Percentiles rank a stretch among this genome's conserved stretches.
Conservation (phyloP, 2,329 filamentous ascomycete genomes). For the Ophiosphaerella korrae region DNA sequence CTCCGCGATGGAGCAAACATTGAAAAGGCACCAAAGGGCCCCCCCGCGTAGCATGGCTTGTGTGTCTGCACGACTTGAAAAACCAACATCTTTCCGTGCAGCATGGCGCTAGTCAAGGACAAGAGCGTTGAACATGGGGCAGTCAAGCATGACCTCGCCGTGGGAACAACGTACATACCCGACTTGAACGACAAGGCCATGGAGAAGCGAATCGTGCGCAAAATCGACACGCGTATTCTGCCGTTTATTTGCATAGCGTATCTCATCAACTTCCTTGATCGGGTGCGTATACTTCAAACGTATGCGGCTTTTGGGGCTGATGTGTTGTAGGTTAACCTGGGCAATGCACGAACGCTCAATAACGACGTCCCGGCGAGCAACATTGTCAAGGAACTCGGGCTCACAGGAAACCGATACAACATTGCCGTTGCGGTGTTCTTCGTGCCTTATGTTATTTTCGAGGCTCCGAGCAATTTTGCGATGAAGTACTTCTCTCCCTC, state of each 20-base stretch:
- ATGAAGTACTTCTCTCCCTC: constrained; percentile 46
- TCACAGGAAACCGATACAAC: constrained; percentile 22
- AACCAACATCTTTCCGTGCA: background rate
- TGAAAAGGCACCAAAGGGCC: background rate
- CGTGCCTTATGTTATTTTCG: constrained; percentile 63
- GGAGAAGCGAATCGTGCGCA: constrained; percentile 24
- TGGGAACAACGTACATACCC: constrained; percentile 15
- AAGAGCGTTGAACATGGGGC: constrained; percentile 9
- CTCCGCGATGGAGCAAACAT: background rate
- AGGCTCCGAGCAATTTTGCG: constrained; percentile 62
- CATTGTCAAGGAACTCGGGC: constrained; percentile 20
- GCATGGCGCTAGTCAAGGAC: constrained; percentile 6
- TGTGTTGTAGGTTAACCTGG: constrained; percentile 20
- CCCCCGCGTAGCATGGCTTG: background rate
- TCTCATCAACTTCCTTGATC: constrained; percentile 25
- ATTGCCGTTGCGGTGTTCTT: constrained; percentile 24
- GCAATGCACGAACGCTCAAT: constrained; percentile 27
- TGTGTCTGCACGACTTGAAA: too few relatives aligned
- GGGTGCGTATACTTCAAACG: constrained; percentile 5
- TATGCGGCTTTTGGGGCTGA: background rate
- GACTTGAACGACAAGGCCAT: constrained; percentile 26
- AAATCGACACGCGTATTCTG: constrained; percentile 24
- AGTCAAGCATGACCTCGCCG: constrained; percentile 13
- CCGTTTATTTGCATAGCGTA: constrained; percentile 28
- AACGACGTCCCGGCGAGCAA: constrained; percentile 21